These are phyloP conservation scores for Hericium coralloides DNA, from an alignment of 768 basidiomycete species.

Conservation along the genomic window DNA sequence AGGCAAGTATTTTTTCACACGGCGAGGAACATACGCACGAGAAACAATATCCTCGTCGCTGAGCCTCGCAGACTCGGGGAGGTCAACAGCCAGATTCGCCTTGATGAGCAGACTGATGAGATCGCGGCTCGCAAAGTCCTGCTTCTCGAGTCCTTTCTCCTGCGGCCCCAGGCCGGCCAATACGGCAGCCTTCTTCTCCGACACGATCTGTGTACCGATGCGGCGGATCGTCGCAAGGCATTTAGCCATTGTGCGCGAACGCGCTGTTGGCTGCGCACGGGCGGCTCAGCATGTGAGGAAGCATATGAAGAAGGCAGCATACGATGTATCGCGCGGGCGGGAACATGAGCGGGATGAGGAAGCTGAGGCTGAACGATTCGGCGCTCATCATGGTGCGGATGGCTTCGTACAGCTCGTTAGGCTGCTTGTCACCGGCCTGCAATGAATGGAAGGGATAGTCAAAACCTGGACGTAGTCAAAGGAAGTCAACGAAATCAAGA, in stretches of 20 bases:
- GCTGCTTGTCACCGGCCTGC: not conserved
- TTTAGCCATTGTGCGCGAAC: not conserved
- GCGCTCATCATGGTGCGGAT: not conserved
- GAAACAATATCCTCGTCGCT: conserved; percentile 54
- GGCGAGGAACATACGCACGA: conserved; percentile 27
- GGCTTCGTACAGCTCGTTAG: conserved; percentile 3
- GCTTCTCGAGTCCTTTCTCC: conserved; percentile 23
- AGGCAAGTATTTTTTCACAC: not conserved
- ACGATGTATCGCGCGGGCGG: not conserved
- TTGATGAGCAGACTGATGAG: conserved; percentile 50
- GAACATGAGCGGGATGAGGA: not conserved
- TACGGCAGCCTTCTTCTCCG: conserved; percentile 25
- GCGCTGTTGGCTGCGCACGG: not conserved
- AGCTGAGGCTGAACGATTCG: not conserved
- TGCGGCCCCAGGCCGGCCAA: conserved; percentile 17
- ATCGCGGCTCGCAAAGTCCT: conserved; percentile 35
- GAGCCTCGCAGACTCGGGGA: conserved; percentile 44
- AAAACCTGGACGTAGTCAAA: not conserved
- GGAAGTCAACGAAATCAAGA: too few species aligned
- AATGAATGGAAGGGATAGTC: not conserved
- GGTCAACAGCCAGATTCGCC: conserved; percentile 56
- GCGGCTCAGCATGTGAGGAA: not conserved
- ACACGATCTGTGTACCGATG: not conserved
- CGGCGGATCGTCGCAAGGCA: not conserved
- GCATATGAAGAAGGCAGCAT: not conserved